A percentile compares a stretch with the other conserved stretches of the same genome.
Conservation (phyloP, 108 stramenopile species). For the Nannochloropsis gaditana region DNA sequence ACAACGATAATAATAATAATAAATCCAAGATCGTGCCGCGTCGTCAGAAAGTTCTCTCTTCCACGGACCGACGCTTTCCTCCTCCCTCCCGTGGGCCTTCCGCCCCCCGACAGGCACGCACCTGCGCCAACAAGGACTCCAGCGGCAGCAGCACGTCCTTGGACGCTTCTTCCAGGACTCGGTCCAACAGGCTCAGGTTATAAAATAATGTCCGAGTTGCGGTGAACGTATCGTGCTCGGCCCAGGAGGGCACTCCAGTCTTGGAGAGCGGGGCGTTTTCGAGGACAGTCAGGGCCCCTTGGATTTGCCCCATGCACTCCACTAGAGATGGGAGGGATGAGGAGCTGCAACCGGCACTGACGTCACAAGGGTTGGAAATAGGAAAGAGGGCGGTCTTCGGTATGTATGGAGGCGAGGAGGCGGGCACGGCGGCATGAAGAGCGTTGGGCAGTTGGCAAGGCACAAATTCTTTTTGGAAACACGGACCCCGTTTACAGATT, state of each 20-base stretch:
- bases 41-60: too few species aligned
- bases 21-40: too few species aligned
- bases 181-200: not conserved
- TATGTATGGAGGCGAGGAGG: too few species aligned
- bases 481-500: too few species aligned
- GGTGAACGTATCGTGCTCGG: not conserved
- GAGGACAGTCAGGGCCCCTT: not conserved
- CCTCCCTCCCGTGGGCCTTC: not conserved
- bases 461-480: too few species aligned
- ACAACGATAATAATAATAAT: too few species aligned
- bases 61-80: not conserved
- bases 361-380: too few species aligned
- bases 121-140: not conserved
- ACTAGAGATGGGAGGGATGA: not conserved
- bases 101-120: not conserved
- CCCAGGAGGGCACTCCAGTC: not conserved
- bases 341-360: too few species aligned
- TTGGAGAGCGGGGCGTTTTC: not conserved
- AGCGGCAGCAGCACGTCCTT: not conserved
- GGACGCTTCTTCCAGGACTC: not conserved
- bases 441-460: too few species aligned
- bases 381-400: too few species aligned
- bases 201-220: not conserved
- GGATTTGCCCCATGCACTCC: constrained; percentile 13
- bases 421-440: too few species aligned